Conservation (phyloP, 257 asterid species). For the Solanum pennellii region DNA sequence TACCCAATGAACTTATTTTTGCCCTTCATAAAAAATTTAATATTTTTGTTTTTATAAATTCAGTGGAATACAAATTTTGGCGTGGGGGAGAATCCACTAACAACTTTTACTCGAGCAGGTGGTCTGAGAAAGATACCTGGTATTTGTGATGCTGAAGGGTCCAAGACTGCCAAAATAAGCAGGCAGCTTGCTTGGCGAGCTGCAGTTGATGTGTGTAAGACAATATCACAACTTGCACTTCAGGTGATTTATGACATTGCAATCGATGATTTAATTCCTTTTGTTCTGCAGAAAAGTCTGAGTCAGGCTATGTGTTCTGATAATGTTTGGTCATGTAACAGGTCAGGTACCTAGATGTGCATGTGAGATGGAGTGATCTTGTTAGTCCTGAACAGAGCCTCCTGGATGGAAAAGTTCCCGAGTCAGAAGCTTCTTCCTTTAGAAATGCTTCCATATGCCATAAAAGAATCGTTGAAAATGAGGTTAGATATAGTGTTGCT, state of each 20-base stretch:
- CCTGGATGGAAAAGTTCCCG: constrained; percentile 56
- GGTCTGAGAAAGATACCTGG: constrained; percentile 47
- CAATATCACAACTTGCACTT: constrained; percentile 62
- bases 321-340: constrained; percentile 16
- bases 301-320: not conserved
- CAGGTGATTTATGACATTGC: constrained; percentile 37
- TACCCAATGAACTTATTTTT: not conserved
- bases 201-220: constrained; percentile 68
- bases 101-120: constrained; percentile 32
- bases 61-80: not conserved
- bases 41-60: not conserved
- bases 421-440: constrained; percentile 61
- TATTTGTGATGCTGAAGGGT: constrained; percentile 42
- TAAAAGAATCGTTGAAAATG: constrained; percentile 37
- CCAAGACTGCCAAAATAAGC: constrained; percentile 47
- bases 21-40: not conserved
- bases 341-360: constrained; percentile 71
- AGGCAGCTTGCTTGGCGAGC: constrained; percentile 71
- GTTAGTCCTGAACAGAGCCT: constrained; percentile 48
- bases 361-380: constrained; percentile 77
- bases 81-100: not conserved
- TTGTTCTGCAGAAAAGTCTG: not conserved
- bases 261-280: not conserved
- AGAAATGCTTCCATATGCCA: constrained; percentile 63
- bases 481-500: constrained; percentile 51